Conservation (phyloP, 805 yeast species). For the Wickerhamiella brachini region DNA sequence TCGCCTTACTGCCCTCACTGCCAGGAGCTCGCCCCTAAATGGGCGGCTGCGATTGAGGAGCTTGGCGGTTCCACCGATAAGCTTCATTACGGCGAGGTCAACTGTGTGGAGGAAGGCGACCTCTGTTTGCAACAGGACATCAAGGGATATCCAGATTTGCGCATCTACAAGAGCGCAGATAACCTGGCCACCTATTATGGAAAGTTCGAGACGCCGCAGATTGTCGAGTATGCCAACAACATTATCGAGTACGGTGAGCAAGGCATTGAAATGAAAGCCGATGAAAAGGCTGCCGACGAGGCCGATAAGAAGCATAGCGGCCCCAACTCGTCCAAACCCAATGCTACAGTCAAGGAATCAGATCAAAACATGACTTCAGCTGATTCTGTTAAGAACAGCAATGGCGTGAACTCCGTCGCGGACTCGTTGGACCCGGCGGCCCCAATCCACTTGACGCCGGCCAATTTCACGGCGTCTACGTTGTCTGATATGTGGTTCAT, state of each 20-base stretch:
- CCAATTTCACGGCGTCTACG: background rate
- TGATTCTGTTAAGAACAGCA: no score
- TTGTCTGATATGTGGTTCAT: slow-evolving; percentile 30
- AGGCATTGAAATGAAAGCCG: background rate
- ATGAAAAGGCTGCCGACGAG: background rate
- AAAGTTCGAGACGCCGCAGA: background rate
- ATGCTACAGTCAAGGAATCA: no score
- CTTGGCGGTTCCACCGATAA: slow-evolving; percentile 29
- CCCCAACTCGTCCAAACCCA: background rate
- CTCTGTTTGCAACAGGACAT: slow-evolving; percentile 59
- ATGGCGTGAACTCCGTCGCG: no score
- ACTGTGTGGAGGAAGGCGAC: slow-evolving; percentile 80
- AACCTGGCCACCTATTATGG: slow-evolving; percentile 4
- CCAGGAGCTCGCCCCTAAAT: slow-evolving; percentile 59
- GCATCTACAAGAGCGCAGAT: slow-evolving; percentile 38
- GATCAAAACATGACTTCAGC: no score
- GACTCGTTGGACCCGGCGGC: background rate
- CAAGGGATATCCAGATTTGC: slow-evolving; percentile 51
- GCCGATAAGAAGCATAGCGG: background rate
- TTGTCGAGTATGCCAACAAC: background rate
- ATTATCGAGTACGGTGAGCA: background rate
- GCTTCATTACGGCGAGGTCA: slow-evolving; percentile 54
- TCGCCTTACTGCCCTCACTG: slow-evolving; percentile 90
- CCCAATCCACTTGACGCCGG: background rate
- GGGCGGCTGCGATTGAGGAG: slow-evolving; percentile 52